Conservation (phyloP, 139 green algal species). For the Monoraphidium neglectum region DNA sequence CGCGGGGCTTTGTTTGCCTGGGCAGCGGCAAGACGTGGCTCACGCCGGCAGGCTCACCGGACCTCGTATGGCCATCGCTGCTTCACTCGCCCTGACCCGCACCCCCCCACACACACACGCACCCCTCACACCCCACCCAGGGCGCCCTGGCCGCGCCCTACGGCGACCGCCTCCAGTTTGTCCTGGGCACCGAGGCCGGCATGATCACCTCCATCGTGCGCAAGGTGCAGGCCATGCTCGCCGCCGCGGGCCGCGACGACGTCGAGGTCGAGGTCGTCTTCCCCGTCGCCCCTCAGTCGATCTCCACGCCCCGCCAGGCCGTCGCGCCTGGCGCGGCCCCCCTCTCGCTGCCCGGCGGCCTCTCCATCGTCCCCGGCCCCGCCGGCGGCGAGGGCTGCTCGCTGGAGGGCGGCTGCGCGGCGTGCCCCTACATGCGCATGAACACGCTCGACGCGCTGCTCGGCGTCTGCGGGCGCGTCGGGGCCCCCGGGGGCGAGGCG, state of each 20-base stretch:
- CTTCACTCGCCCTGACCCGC: slow-evolving; percentile 24
- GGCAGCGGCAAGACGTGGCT: too few species aligned
- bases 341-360: slow-evolving; percentile 57
- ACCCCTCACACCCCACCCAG: not conserved
- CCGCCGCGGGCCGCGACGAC: slow-evolving; percentile 41
- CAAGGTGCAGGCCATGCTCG: slow-evolving; percentile 75
- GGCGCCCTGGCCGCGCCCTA: slow-evolving; percentile 65
- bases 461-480: slow-evolving; percentile 38
- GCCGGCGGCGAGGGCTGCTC: slow-evolving; percentile 91
- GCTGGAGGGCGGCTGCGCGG: slow-evolving; percentile 91
- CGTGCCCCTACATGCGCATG: slow-evolving; percentile 99
- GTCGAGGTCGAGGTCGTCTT: slow-evolving; percentile 98
- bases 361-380: slow-evolving; percentile 72
- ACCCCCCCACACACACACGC: too few species aligned
- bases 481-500: slow-evolving; percentile 54
- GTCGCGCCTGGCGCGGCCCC: not conserved
- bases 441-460: slow-evolving; percentile 76
- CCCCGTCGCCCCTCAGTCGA: slow-evolving; percentile 82
- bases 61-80: too few species aligned
- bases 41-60: too few species aligned
- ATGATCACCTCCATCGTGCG: slow-evolving; percentile 98
- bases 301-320: slow-evolving; percentile 66
- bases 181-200: slow-evolving; percentile 96
- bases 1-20: too few species aligned
- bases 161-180: slow-evolving; percentile 83